Conservation (phyloP, 441 rosid genomes). For the Populus hybrid region DNA sequence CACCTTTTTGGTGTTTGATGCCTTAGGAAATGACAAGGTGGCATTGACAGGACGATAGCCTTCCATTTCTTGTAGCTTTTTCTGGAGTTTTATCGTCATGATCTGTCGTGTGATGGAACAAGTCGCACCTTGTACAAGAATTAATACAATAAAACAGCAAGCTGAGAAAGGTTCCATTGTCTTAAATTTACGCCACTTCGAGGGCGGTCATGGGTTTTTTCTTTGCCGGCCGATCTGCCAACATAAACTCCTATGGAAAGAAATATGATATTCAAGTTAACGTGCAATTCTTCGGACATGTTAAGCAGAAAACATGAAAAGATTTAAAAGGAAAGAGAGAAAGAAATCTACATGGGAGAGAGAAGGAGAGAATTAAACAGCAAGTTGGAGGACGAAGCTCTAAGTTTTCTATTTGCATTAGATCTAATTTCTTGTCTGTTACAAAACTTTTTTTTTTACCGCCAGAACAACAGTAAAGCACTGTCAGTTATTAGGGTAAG, state of each 20-base stretch:
- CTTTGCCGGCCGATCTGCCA: neutral
- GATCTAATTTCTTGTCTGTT: neutral
- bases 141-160: neutral
- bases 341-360: too few relatives aligned
- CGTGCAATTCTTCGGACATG: too few relatives aligned
- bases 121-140: neutral
- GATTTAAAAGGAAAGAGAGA: too few relatives aligned
- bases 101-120: neutral
- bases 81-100: neutral
- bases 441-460: neutral
- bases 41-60: neutral
- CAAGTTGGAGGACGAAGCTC: neutral
- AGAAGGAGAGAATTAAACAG: neutral
- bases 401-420: too few relatives aligned
- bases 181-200: neutral
- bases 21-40: neutral
- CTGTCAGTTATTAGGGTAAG: neutral
- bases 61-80: neutral
- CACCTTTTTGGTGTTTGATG: neutral
- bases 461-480: neutral
- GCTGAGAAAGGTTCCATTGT: neutral
- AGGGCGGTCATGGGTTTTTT: neutral
- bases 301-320: too few relatives aligned
- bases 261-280: neutral
- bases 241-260: neutral